Conservation (phyloP, 257 asterid genomes). For the Scutellaria galericulata region DNA sequence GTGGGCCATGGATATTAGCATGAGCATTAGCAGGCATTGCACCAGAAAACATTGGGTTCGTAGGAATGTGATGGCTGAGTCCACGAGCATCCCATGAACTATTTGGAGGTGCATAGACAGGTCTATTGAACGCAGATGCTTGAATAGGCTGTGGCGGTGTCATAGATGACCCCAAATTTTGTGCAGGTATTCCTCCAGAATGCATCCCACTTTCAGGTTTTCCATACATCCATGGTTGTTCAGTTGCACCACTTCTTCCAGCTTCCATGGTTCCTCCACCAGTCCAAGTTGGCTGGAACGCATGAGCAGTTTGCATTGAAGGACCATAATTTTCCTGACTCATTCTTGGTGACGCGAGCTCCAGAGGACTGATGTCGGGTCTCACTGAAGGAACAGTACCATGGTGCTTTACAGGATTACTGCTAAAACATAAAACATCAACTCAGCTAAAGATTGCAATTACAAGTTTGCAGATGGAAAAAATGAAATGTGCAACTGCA, state of each 20-base stretch:
- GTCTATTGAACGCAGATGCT: slow-evolving; percentile 55
- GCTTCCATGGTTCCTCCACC: slow-evolving; percentile 57
- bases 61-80: slow-evolving; percentile 52
- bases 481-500: slow-evolving; percentile 17
- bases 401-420: slow-evolving; percentile 57
- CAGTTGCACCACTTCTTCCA: slow-evolving; percentile 46
- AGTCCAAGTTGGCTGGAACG: slow-evolving; percentile 69
- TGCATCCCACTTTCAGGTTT: slow-evolving; percentile 57
- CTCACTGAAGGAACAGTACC: slow-evolving; percentile 45
- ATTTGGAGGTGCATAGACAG: slow-evolving; percentile 68
- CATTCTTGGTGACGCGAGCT: slow-evolving; percentile 74
- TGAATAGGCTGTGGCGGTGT: slow-evolving; percentile 66
- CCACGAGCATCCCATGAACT: slow-evolving; percentile 77
- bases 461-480: slow-evolving; percentile 11
- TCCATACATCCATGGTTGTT: slow-evolving; percentile 55
- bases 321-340: slow-evolving; percentile 66
- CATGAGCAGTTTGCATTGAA: slow-evolving; percentile 50
- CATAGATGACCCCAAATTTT: slow-evolving; percentile 54
- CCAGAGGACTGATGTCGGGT: slow-evolving; percentile 54
- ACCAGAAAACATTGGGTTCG: slow-evolving; percentile 52
- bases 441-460: slow-evolving; percentile 34
- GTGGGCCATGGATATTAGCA: slow-evolving; percentile 62
- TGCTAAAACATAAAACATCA: slow-evolving; percentile 42
- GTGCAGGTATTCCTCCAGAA: slow-evolving; percentile 56
- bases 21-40: slow-evolving; percentile 53